phyloP scores from a whole-genome alignment of 352 stramenopile genomes.

The Blastocystis sp. region DNA sequence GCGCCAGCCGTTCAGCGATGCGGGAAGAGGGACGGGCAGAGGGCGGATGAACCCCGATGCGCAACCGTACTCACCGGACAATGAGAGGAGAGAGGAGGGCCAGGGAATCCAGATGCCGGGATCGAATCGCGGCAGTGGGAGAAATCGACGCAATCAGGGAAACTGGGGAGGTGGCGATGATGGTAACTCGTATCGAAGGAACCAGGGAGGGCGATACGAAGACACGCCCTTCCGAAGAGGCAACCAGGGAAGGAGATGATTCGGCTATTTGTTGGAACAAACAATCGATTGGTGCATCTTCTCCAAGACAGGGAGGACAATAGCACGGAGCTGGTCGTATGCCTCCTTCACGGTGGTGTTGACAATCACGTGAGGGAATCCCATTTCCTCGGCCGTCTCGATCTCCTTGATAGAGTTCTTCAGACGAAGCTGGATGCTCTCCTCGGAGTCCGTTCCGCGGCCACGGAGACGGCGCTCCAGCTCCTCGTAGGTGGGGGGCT shows the following conservation, averaged over 20 bases:
- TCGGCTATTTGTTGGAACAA: constrained; percentile 17
- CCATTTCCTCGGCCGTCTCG: constrained; percentile 78
- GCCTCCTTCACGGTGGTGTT: constrained; percentile 83
- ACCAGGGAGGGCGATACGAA: not conserved
- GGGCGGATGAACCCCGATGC: not conserved
- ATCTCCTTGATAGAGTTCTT: constrained; percentile 88
- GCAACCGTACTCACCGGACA: not conserved
- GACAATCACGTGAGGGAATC: constrained; percentile 84
- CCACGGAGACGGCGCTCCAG: constrained; percentile 89
- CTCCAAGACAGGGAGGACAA: constrained; percentile 79
- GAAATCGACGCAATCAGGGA: too few relatives aligned
- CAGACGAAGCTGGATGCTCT: constrained; percentile 87
- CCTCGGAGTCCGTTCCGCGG: constrained; percentile 87
- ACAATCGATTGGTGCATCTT: constrained; percentile 73
- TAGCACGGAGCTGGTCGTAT: constrained; percentile 77
- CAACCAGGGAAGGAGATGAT: not conserved
- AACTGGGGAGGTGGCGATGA: not conserved
- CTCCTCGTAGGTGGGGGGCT: constrained; percentile 87
- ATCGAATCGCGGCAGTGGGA: not conserved
- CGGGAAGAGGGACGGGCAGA: not conserved
- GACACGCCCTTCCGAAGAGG: not conserved
- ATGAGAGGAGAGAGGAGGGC: not conserved
- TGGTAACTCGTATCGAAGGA: not conserved
- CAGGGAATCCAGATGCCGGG: not conserved
- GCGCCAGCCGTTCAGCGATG: not conserved